Base-by-base conservation (phyloP, 805 yeast species). In the Monosporozyma aerobia region DNA sequence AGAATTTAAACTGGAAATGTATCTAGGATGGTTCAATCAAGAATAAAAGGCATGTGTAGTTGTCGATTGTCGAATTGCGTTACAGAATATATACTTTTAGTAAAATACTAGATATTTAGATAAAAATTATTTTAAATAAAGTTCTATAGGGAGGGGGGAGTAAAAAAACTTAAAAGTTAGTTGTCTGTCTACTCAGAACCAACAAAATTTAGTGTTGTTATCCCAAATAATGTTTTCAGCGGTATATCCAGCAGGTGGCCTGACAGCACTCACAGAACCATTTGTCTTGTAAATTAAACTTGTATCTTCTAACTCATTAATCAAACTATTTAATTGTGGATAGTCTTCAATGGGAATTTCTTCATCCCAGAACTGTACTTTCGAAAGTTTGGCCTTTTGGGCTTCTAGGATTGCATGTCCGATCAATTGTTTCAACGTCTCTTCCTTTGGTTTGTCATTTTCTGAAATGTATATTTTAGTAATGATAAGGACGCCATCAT, bases 181-280 rank as follows among this genome's bases (percentile, higher is more conserved):
- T 22, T 14, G n/a, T 54, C 53, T 16, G 14, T 39, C 27, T 16
- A 16, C 8, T 43, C 30, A 77, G 57, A 76, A 77, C 81, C 81
- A 77, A 45, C 76, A 71, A 63, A 74, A 77, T 57, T 76, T 76
- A 13, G 76, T 71, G 51, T 75, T 74, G 53, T 69, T 63, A 23
- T 64, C 73, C 81, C 81, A 77, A 2, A 61, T 51, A 27, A 65
- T 56, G 11, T 58, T 50, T 1, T 59, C 61, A 1, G 57, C 55
- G 1, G 61, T 60, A 41, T 56, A 59, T 2, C 60, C 64, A 13
- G 54, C 52, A 22, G 69, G 66, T 30, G 69, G 63, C 55, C 73
- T 69, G 48, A 75, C 65, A 1, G 79, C 78, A 55, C 78, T 67
- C 30, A 70, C 43, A 0, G 76, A 72, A 13, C 67, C 57, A 54